phyloP scores from a whole-genome alignment of 83 land plant species.

The Larix sibirica region DNA sequence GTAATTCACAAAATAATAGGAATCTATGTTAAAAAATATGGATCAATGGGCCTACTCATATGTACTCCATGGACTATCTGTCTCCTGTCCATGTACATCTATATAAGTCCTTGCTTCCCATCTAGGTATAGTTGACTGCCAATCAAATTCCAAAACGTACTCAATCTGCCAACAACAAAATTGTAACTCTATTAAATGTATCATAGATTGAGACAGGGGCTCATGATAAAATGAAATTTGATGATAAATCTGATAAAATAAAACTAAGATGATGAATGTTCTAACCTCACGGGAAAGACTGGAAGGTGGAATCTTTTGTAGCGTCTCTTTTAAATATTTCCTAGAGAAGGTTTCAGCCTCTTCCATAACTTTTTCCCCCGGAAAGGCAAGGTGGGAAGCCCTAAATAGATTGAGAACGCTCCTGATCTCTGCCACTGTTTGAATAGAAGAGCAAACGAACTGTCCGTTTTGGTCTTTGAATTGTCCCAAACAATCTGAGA shows the following conservation, averaged over 20 bases:
- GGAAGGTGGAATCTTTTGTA: not conserved
- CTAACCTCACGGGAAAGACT: not conserved
- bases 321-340: not conserved
- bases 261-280: too few species aligned
- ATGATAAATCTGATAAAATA: not conserved
- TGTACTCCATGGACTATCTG: not conserved
- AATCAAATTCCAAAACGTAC: not conserved
- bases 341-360: not conserved
- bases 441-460: not conserved
- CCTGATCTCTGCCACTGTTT: not conserved
- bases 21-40: too few species aligned
- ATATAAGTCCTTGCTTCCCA: conserved; percentile 4
- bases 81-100: not conserved
- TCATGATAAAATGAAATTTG: too few species aligned
- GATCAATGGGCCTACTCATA: not conserved
- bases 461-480: not conserved
- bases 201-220: too few species aligned
- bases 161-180: not conserved
- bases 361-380: not conserved
- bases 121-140: not conserved
- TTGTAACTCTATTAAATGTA: too few species aligned
- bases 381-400: not conserved
- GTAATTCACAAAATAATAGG: not conserved
- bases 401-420: not conserved
- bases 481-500: not conserved